Evolutionary conservation across 352 stramenopile genomes (phyloP).

Genomic region (Ophiocytium majus): DNA sequence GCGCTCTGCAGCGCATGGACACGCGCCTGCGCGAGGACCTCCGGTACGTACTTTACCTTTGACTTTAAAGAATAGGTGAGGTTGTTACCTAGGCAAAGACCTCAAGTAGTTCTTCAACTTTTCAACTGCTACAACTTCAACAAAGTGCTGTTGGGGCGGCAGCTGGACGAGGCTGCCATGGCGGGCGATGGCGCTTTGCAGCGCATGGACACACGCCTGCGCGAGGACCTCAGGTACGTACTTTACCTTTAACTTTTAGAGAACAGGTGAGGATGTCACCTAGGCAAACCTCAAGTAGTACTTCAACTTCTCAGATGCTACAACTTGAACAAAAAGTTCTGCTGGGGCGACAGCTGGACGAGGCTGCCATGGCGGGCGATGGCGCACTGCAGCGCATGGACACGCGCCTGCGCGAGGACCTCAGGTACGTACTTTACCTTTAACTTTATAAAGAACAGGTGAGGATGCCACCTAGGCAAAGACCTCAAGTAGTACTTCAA

Average conservation of each 20-base stretch:
- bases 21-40: not conserved
- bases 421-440: not conserved
- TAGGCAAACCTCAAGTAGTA: too few species aligned
- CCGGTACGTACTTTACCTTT: not conserved
- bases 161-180: conserved; percentile 8
- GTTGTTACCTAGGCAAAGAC: not conserved
- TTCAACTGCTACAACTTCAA: too few species aligned
- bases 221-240: not conserved
- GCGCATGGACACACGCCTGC: not conserved
- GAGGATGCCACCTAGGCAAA: not conserved
- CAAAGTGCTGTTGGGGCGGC: conserved; percentile 12
- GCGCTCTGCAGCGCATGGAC: not conserved
- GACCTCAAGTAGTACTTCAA: not conserved
- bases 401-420: not conserved
- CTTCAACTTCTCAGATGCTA: too few species aligned
- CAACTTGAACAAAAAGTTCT: too few species aligned
- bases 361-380: not conserved
- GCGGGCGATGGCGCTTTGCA: not conserved
- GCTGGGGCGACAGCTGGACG: conserved; percentile 16
- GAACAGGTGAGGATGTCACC: too few species aligned
- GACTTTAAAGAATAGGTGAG: not conserved
- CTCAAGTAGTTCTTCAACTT: not conserved
- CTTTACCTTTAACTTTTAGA: too few species aligned
- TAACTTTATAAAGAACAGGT: not conserved
- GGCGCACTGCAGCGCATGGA: not conserved